Conservation (phyloP, 2,329 filamentous ascomycete genomes). For the Fonsecaea multimorphosa region DNA sequence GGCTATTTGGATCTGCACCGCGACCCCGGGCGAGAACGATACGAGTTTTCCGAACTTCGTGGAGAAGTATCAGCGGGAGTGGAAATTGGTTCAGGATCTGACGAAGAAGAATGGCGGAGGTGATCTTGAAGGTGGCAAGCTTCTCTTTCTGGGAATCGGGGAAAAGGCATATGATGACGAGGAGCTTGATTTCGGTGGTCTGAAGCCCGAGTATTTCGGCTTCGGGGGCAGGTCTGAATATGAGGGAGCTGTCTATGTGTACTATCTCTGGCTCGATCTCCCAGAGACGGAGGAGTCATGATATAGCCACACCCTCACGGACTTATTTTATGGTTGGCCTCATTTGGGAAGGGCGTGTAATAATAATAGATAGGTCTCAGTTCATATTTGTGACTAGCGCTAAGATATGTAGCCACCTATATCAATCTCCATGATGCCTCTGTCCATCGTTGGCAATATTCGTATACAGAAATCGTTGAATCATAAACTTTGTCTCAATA, state of each 20-base stretch:
- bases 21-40: background rate
- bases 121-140: background rate
- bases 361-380: too few relatives aligned
- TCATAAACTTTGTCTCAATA: background rate
- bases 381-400: too few relatives aligned
- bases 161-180: background rate
- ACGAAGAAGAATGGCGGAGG: background rate
- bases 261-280: background rate
- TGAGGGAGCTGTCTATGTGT: background rate
- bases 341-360: too few relatives aligned
- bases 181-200: background rate
- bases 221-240: background rate
- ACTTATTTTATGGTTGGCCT: too few relatives aligned
- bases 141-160: background rate
- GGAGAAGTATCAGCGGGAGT: background rate
- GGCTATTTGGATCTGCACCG: background rate
- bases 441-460: too few relatives aligned
- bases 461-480: background rate
- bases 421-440: too few relatives aligned
- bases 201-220: background rate
- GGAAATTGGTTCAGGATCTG: background rate
- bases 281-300: background rate
- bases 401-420: too few relatives aligned
- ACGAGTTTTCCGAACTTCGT: background rate
- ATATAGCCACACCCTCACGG: background rate